Percentiles rank a stretch among this genome's conserved stretches.
Conservation (phyloP, 306 rosid genomes). For the Cucumis sativus region DNA sequence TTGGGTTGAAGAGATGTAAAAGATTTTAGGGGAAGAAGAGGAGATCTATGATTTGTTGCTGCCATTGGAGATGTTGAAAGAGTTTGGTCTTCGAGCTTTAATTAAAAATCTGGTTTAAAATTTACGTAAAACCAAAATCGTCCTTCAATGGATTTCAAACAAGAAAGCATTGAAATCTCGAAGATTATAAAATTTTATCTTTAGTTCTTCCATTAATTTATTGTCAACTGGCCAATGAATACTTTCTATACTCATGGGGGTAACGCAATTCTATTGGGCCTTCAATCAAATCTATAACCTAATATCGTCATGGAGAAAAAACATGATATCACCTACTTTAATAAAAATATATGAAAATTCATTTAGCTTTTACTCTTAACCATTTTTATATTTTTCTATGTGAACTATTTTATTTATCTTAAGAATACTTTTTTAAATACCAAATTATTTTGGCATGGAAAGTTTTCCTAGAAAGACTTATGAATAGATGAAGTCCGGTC, state of each 20-base stretch:
- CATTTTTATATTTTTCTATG: no score
- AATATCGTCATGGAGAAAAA: no score
- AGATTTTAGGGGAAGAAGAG: slow-evolving; percentile 32
- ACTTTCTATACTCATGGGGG: not conserved
- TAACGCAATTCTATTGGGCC: not conserved
- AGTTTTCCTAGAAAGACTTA: no score
- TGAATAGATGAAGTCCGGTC: no score
- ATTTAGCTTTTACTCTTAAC: no score
- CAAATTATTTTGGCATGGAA: no score
- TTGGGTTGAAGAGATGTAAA: slow-evolving; percentile 18
- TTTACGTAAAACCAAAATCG: not conserved
- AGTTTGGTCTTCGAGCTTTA: not conserved
- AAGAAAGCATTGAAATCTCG: not conserved
- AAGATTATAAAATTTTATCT: not conserved
- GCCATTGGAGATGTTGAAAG: slow-evolving; percentile 37
- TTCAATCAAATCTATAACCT: not conserved
- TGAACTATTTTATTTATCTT: no score
- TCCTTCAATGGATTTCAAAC: not conserved
- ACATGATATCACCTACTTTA: no score
- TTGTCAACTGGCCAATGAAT: not conserved
- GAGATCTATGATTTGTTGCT: slow-evolving; percentile 11
- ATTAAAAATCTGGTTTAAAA: not conserved
- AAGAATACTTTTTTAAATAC: no score
- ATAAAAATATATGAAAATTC: no score
- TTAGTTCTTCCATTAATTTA: not conserved